These are phyloP conservation scores for Sclerotinia glacialis DNA, from an alignment of 2,329 filamentous ascomycete genomes.

Conservation along the genomic window DNA sequence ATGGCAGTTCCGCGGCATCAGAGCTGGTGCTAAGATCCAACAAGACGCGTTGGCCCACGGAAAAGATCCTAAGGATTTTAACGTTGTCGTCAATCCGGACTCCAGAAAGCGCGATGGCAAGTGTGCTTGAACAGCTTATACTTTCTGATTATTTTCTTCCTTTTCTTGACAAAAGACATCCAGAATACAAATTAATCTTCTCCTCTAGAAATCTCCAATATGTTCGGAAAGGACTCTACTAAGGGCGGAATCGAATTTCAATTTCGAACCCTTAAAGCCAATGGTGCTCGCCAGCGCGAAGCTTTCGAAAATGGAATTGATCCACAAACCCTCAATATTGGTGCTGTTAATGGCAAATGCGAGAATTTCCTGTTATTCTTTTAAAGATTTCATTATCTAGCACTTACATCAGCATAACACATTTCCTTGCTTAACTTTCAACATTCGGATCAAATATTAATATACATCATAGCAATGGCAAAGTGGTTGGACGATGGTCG, in stretches of 20 bases:
- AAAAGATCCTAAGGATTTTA: constrained; percentile 18
- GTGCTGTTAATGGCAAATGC: constrained; percentile 20
- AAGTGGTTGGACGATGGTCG: constrained; percentile 31
- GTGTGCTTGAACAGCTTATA: neutral
- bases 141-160: no score
- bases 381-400: neutral
- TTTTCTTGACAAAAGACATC: neutral
- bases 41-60: constrained; percentile 41
- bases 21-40: constrained; percentile 51
- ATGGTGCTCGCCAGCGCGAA: constrained; percentile 49
- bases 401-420: constrained; percentile 20
- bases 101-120: neutral
- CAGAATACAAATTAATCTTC: neutral
- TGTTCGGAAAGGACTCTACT: constrained; percentile 56
- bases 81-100: constrained; percentile 21
- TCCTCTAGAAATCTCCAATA: constrained; percentile 13
- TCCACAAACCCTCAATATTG: constrained; percentile 39
- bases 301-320: constrained; percentile 48
- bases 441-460: constrained; percentile 25
- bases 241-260: constrained; percentile 58
- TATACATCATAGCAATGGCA: constrained; percentile 29
- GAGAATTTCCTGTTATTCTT: constrained; percentile 8
- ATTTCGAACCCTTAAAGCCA: constrained; percentile 54
- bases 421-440: neutral
- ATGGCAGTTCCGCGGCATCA: constrained; percentile 57